phyloP scores from a whole-genome alignment of 1,284 basidiomycete species.

The Flammula alnicola region DNA sequence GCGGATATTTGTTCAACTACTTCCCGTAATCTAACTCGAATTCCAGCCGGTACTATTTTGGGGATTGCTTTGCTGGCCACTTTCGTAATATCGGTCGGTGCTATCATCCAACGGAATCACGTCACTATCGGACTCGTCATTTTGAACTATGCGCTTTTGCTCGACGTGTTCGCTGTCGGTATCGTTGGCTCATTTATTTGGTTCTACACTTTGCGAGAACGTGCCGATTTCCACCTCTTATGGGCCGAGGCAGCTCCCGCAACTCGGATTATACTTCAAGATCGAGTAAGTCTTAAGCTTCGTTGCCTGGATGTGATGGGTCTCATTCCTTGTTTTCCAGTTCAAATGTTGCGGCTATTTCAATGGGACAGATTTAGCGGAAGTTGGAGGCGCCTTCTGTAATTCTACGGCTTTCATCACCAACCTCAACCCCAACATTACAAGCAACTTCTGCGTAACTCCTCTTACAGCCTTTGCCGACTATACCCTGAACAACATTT shows the following conservation, averaged over 20 bases:
- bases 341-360: slow-evolving; percentile 86
- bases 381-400: slow-evolving; percentile 68
- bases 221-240: slow-evolving; percentile 62
- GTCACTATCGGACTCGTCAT: slow-evolving; percentile 68
- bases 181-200: slow-evolving; percentile 74
- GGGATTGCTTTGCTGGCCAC: slow-evolving; percentile 73
- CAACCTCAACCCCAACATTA: slow-evolving; percentile 43
- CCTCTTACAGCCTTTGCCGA: slow-evolving; percentile 71
- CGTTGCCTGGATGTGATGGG: not conserved
- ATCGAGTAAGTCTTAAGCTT: slow-evolving; percentile 59
- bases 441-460: slow-evolving; percentile 67
- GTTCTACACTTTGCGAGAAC: slow-evolving; percentile 77
- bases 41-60: slow-evolving; percentile 69
- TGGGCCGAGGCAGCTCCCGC: slow-evolving; percentile 55
- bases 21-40: not conserved
- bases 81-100: slow-evolving; percentile 69
- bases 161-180: slow-evolving; percentile 61
- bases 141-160: slow-evolving; percentile 74
- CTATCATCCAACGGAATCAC: slow-evolving; percentile 71
- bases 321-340: slow-evolving; percentile 37
- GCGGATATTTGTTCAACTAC: slow-evolving; percentile 15
- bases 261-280: slow-evolving; percentile 66
- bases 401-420: slow-evolving; percentile 53
- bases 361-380: slow-evolving; percentile 61
- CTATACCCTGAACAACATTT: slow-evolving; percentile 74